These are phyloP conservation scores for Xylariomycetidae sp. DNA, from an alignment of 2,329 filamentous ascomycete species.

Conservation along the genomic window DNA sequence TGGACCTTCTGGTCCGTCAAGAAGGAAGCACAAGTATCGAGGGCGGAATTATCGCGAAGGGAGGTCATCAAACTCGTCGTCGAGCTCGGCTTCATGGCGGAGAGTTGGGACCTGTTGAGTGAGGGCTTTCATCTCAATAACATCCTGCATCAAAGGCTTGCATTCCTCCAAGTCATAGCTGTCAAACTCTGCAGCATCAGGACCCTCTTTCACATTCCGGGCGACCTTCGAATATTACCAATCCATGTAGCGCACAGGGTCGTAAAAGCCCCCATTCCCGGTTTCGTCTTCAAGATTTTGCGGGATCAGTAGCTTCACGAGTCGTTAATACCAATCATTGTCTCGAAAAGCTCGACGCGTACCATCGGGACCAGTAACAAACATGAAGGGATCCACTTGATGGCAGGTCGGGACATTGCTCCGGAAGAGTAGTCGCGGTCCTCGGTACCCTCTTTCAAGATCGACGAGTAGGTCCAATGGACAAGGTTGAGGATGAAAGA, in stretches of 20 bases:
- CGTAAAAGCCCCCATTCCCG: conserved; percentile 7
- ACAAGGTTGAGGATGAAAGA: conserved; percentile 3
- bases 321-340: background rate
- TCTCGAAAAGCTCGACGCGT: background rate
- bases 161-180: conserved; percentile 1
- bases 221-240: conserved; percentile 8
- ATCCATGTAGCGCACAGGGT: conserved; percentile 7
- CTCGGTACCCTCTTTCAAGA: conserved; percentile 5
- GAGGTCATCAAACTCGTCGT: conserved; percentile 6
- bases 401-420: background rate
- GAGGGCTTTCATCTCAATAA: conserved; percentile 2
- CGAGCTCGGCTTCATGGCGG: too few relatives aligned
- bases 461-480: conserved; percentile 7
- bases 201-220: conserved; percentile 4
- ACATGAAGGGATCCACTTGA: conserved; percentile 10
- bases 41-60: conserved; percentile 9
- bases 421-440: conserved; percentile 1
- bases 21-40: conserved; percentile 19
- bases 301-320: conserved; percentile 4
- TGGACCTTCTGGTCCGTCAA: conserved; percentile 7
- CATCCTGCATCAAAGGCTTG: conserved; percentile 1
- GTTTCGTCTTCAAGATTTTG: conserved; percentile 5
- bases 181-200: background rate
- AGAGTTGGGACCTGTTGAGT: background rate
- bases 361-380: conserved; percentile 7